Evolutionary conservation across 2,329 filamentous ascomycete genomes (phyloP).

Genomic region (Coniella vitis): DNA sequence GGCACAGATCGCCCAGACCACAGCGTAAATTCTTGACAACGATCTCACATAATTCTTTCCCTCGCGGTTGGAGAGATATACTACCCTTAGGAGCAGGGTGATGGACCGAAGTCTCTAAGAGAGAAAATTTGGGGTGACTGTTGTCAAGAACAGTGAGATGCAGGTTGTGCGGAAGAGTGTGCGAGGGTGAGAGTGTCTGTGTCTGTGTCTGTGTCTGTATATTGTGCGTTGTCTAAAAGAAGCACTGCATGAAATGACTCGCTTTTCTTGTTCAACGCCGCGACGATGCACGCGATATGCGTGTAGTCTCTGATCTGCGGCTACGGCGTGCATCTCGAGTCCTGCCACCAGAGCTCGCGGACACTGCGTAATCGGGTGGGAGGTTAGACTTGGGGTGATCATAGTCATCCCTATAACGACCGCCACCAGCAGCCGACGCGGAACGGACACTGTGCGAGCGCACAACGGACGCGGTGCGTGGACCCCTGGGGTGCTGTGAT

Average conservation of each 20-base stretch:
- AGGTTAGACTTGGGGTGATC: constrained; percentile 15
- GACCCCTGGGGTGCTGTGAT: constrained; percentile 4
- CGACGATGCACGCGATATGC: constrained; percentile 13
- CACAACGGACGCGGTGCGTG: constrained; percentile 5
- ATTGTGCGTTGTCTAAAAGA: not conserved
- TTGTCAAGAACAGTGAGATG: no score
- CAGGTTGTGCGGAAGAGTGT: no score
- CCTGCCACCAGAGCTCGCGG: constrained; percentile 37
- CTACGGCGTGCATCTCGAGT: constrained; percentile 28
- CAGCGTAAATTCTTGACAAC: no score
- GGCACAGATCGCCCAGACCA: not conserved
- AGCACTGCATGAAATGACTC: constrained; percentile 2
- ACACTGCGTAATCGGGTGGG: constrained; percentile 16
- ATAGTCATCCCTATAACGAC: constrained; percentile 13
- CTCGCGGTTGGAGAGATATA: no score
- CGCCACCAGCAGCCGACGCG: constrained; percentile 3
- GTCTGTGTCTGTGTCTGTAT: not conserved
- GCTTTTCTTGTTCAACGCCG: constrained; percentile 11
- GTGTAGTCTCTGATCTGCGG: constrained; percentile 14
- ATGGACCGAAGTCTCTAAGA: no score
- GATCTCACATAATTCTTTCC: no score
- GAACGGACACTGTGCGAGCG: constrained; percentile 6
- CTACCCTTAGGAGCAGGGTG: no score
- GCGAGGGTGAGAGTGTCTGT: not conserved
- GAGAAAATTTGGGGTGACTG: no score